Evolutionary conservation across 345 rosid genomes (phyloP).

Genomic region (Euphorbia peplus): DNA sequence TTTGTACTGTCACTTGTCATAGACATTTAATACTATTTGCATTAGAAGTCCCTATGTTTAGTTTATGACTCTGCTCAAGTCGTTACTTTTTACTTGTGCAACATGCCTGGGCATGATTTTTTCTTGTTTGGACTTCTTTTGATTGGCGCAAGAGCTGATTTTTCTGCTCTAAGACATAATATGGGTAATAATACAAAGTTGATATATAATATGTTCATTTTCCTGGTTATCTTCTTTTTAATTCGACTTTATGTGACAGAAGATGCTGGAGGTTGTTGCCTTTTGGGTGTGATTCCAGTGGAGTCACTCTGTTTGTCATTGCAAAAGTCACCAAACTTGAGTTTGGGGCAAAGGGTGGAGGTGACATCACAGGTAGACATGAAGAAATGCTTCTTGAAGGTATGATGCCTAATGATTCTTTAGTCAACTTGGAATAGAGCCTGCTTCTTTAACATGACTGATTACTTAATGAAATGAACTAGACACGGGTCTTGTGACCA

Average conservation of each 20-base stretch:
- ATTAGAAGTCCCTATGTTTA: neutral
- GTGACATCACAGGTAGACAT: constrained; percentile 57
- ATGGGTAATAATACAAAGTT: neutral
- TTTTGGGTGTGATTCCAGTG: constrained; percentile 74
- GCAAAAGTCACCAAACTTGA: constrained; percentile 80
- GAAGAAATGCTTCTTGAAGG: constrained; percentile 84
- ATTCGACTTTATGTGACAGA: constrained; percentile 42
- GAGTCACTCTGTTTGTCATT: constrained; percentile 61
- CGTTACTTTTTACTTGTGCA: neutral
- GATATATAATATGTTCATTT: neutral
- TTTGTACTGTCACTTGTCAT: neutral
- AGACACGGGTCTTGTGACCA: neutral
- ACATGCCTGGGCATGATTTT: neutral
- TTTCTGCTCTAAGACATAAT: neutral
- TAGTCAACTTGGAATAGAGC: neutral
- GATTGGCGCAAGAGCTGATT: neutral
- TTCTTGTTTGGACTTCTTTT: neutral
- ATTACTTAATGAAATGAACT: constrained; percentile 7
- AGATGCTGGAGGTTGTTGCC: constrained; percentile 74
- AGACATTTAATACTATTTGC: neutral
- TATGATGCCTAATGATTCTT: constrained; percentile 23
- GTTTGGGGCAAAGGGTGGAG: constrained; percentile 83
- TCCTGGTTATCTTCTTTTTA: constrained; percentile 10
- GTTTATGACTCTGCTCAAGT: neutral
- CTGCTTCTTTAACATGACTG: neutral